Evolutionary conservation across 805 yeast species (phyloP).

Genomic region (Yarrowia porcina): DNA sequence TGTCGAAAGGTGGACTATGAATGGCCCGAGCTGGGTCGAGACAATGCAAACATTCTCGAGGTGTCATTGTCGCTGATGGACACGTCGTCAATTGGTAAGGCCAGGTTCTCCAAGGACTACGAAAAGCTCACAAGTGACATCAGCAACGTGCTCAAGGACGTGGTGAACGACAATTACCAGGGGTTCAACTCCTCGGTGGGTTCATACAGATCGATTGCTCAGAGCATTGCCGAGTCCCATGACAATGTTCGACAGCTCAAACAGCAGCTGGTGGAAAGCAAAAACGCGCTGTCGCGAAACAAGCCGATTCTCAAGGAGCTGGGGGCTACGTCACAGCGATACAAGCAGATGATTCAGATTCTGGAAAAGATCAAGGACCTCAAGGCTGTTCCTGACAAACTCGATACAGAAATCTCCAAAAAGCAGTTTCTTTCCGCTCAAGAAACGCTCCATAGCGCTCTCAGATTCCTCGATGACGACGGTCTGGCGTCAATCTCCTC

Average conservation of each 20-base stretch:
- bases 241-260: conserved; percentile 50
- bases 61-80: conserved; percentile 79
- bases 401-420: conserved; percentile 66
- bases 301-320: conserved; percentile 60
- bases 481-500: conserved; percentile 37
- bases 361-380: conserved; percentile 64
- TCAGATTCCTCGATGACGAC: conserved; percentile 37
- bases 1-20: conserved; percentile 21
- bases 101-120: conserved; percentile 68
- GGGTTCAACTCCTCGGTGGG: conserved; percentile 84
- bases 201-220: conserved; percentile 69
- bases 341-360: conserved; percentile 66
- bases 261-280: conserved; percentile 48
- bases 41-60: conserved; percentile 76
- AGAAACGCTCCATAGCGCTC: conserved; percentile 48
- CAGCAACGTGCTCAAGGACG: conserved; percentile 54
- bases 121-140: conserved; percentile 55
- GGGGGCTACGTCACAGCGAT: conserved; percentile 57
- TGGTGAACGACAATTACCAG: conserved; percentile 73
- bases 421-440: conserved; percentile 68
- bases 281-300: conserved; percentile 50
- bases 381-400: conserved; percentile 53
- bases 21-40: conserved; percentile 51
- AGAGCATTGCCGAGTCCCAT: conserved; percentile 64
- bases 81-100: conserved; percentile 86